These are phyloP conservation scores for Cynara cardunculus DNA, from an alignment of 129 eudicot species.

Conservation along the genomic window DNA sequence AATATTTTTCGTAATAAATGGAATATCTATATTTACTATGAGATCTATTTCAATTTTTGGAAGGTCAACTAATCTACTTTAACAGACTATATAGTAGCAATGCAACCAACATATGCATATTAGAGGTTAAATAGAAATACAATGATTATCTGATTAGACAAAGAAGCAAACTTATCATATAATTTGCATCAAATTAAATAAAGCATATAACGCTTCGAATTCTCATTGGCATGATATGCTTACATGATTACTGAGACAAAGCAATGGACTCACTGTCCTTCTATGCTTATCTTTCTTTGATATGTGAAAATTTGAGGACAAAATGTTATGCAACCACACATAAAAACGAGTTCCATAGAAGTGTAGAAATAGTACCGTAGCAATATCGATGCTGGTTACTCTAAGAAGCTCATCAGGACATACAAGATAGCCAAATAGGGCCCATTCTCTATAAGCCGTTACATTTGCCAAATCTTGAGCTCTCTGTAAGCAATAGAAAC, in stretches of 20 bases:
- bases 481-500: conserved; percentile 50
- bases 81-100: background rate
- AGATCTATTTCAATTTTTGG: background rate
- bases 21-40: background rate
- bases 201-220: background rate
- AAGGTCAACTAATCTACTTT: background rate
- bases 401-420: conserved; percentile 99
- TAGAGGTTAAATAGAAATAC: background rate
- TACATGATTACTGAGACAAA: background rate
- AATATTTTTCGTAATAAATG: background rate
- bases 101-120: background rate
- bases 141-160: background rate
- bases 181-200: conserved; percentile 1
- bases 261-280: background rate
- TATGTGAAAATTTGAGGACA: background rate
- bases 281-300: conserved; percentile 17
- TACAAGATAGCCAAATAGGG: conserved; percentile 92
- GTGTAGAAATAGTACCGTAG: conserved; percentile 56
- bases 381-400: conserved; percentile 98
- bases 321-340: conserved; percentile 1
- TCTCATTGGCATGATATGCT: background rate
- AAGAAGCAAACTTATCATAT: background rate
- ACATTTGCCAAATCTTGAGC: conserved; percentile 99
- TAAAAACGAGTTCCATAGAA: conserved; percentile 5
- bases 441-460: conserved; percentile 97